Conservation (phyloP, 164 flowering plant species). For the Magnolia officinalis region DNA sequence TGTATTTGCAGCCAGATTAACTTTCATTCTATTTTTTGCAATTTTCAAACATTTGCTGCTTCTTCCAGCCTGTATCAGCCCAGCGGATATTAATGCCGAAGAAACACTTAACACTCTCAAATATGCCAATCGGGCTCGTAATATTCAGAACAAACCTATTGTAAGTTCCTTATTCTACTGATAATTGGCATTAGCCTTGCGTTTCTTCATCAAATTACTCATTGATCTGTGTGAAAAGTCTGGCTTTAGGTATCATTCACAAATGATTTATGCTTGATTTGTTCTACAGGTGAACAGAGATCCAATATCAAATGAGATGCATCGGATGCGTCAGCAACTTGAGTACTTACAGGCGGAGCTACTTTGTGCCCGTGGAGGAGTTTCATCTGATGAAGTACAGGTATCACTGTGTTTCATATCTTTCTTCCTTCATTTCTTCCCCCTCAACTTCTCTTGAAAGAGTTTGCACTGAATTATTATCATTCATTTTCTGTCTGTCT, state of each 20-base stretch:
- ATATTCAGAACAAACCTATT: slow-evolving; percentile 94
- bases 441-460: not conserved
- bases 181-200: slow-evolving; percentile 6
- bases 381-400: slow-evolving; percentile 80
- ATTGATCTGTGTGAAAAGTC: no score
- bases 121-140: slow-evolving; percentile 99
- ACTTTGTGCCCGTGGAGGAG: slow-evolving; percentile 78
- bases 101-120: slow-evolving; percentile 97
- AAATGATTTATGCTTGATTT: slow-evolving; percentile 1
- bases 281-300: slow-evolving; percentile 80
- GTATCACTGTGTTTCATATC: slow-evolving; percentile 25
- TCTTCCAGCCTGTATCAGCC: slow-evolving; percentile 92
- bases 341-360: slow-evolving; percentile 86
- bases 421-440: not conserved
- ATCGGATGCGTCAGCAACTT: slow-evolving; percentile 91
- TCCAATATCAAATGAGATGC: slow-evolving; percentile 86
- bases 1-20: not conserved
- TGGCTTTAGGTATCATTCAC: not conserved
- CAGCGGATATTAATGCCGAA: slow-evolving; percentile 98
- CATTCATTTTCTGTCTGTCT: not conserved
- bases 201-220: not conserved
- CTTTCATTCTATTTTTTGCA: not conserved
- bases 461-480: not conserved
- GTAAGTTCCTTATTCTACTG: slow-evolving; percentile 45
- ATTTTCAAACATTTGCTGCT: slow-evolving; percentile 4